Evolutionary conservation across 352 stramenopile species (phyloP), one percentile per base, ranked within the genome.

Genomic region (Lagenidium sp.): DNA sequence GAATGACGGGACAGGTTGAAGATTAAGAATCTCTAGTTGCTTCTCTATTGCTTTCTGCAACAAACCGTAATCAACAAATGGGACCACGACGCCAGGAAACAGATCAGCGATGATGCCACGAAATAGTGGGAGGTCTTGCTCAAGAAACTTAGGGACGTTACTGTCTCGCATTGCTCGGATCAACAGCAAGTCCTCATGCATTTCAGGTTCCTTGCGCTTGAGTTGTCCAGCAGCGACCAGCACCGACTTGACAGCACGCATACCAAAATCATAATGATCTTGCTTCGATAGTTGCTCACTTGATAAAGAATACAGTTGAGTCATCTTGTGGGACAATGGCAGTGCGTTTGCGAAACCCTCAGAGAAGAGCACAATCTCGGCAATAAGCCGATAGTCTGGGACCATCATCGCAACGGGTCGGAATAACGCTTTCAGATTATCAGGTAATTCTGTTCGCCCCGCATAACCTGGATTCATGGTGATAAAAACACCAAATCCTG

Each of bases 111-210:
- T 88, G 63, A 98, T 97, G 19, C 91, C 91, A 4, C 85, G 71
- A 53, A 98, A 98, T 7, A 98, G 51, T 15, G 90, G 86, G 22
- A 97, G 60, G 49, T 98, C 93, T 36, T 97, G 84, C 60, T 97
- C 80, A 11, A 98, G 71, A 36, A 97, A 96, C 57, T 98, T 98
- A 13, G 93, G 92, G 1, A 98, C 85, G 49, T 98, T 98, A 32
- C 82, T 96, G 52, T 98, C 92, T 28, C 92, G 82, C 85, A 98
- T 97, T 7, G 93, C 92, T n/a, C 92, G 83, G 50, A 98, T 98
- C 12, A 98, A 59, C 24, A 98, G 60, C 26, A 97, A 35, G 53
- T 97, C 92, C 46, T 98, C 93, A 40, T 96, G 82, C 50, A 94
- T 97, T 36, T 97, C 82, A 1, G 82, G 90, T 36, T 98, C 91